Evolutionary conservation across 139 green algal species (phyloP), one percentile per base, ranked within the genome.

Genomic region (Asterochloris erici): DNA sequence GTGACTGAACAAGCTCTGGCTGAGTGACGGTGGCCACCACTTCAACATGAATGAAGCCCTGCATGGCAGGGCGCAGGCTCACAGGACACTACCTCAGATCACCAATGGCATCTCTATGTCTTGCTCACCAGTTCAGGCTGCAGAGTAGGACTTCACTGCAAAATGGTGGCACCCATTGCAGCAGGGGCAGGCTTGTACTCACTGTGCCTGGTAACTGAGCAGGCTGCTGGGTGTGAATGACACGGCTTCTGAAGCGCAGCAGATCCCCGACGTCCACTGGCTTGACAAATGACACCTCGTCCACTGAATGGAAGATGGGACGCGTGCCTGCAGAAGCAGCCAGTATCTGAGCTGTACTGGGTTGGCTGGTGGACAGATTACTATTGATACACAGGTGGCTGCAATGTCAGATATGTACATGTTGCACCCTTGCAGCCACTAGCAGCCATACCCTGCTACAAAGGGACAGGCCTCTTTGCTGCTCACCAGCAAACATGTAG

Each of bases 231-330:
- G 86, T 85, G 81, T 90, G 85, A 71, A 94, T 63, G 16, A 97
- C 90, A 14, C 71, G 68, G 73, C 87, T 90, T 15, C 81, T 88
- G 73, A 98, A 89, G 12, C 85, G 78, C 64, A 98, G 82, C 69
- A 98, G 84, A 79, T 96, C 92, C 10, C 94, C 94, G 14, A 98
- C 85, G 27, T 95, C 88, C 68, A 98, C 94, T 12, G 95, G 93
- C 71, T 74, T 71, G 69, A 84, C 81, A 70, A 95, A 95, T 10
- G 78, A 82, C 17, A 94, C 77, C 75, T 94, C 81, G 70, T 89
- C 86, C 17, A 94, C 86, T 69, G 88, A 70, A 13, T 85, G 74
- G 29, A 82, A 76, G 62, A 15, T 85, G 26, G 47, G 27, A 54
- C 71, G 73, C 12, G 38, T 23, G 38, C 73, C 73, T 54, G 38